Conservation (phyloP, 495 filamentous ascomycete species). For the Glarea lozoyensis region DNA sequence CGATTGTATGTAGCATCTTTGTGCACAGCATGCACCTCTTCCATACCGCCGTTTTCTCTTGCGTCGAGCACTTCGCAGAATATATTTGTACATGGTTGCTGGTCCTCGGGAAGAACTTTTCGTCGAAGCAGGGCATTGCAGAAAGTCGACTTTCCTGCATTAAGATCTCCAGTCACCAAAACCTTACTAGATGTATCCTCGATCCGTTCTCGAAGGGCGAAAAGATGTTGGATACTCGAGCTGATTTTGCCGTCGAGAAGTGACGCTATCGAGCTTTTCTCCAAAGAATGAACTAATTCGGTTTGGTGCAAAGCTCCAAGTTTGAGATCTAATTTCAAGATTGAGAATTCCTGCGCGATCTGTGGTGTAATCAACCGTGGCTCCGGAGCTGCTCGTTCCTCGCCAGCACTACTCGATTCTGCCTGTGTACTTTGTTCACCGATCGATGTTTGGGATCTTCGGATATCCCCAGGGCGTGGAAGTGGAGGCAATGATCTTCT, state of each 20-base stretch:
- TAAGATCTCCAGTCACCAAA: constrained; percentile 91
- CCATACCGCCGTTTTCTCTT: constrained; percentile 77
- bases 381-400: constrained; percentile 44
- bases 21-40: constrained; percentile 93
- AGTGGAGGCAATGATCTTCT: constrained; percentile 26
- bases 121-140: constrained; percentile 91
- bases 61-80: constrained; percentile 96
- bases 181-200: constrained; percentile 98
- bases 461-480: constrained; percentile 42
- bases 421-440: constrained; percentile 44
- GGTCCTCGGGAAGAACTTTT: constrained; percentile 90
- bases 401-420: constrained; percentile 65
- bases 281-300: constrained; percentile 92
- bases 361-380: constrained; percentile 80
- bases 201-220: constrained; percentile 80
- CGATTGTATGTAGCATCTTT: constrained; percentile 71
- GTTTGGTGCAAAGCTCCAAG: constrained; percentile 76
- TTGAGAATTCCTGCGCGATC: constrained; percentile 91
- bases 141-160: constrained; percentile 97
- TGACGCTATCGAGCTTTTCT: constrained; percentile 82
- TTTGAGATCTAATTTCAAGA: constrained; percentile 90
- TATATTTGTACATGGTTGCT: constrained; percentile 97
- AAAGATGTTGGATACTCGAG: constrained; percentile 83
- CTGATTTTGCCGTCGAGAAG: constrained; percentile 89
- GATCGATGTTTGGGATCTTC: constrained; percentile 63